Evolutionary conservation across 495 filamentous ascomycete species (phyloP), one percentile per base, ranked within the genome.

Genomic region (Hypoxylon fragiforme): DNA sequence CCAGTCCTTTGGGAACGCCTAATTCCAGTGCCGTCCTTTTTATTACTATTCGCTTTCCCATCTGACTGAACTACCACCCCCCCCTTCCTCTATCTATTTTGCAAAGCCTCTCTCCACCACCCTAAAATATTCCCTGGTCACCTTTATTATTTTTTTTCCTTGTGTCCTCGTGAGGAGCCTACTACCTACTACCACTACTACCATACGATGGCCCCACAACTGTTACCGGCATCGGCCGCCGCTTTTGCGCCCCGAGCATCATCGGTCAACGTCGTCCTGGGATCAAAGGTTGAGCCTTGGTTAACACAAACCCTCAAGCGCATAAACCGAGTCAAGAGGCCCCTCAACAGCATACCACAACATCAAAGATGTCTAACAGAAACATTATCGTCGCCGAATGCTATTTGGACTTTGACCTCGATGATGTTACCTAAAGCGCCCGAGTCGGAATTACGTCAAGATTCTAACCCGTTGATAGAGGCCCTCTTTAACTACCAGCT

Each of bases 301-400:
- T 81, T 99, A 72, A 99, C 94, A 4, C 87, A 89, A 58, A 95
- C 95, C 14, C 77, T 99, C 62, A 99, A 99, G 78, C 86, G 94
- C 69, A 91, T 96, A 74, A 97, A 97, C 79, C 85, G 90, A 55
- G 84, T 97, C 72, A 99, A 99, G 82, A 87, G 95, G 63, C 94
- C 94, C 60, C 77, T 99, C 68, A 99, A 99, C 79, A 97, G 91
- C 71, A 90, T 96, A 26, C 88, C 90, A 20, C 94, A 99, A 72
- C 94, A 99, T 77, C 90, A 89, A 54, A 85, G 90, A 83, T 97
- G 94, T 75, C 80, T 99, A 63, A 97, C 94, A 35, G 94, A 97
- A 78, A 96, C 90, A 0, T 80, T 99, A 20, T 96, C 94, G 39
- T 91, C 90, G 52, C 70, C 84, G 32, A 91, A 89, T 58, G 94